Evolutionary conservation across 75 land plant species (phyloP).

Genomic region (Sequoiadendron giganteum): DNA sequence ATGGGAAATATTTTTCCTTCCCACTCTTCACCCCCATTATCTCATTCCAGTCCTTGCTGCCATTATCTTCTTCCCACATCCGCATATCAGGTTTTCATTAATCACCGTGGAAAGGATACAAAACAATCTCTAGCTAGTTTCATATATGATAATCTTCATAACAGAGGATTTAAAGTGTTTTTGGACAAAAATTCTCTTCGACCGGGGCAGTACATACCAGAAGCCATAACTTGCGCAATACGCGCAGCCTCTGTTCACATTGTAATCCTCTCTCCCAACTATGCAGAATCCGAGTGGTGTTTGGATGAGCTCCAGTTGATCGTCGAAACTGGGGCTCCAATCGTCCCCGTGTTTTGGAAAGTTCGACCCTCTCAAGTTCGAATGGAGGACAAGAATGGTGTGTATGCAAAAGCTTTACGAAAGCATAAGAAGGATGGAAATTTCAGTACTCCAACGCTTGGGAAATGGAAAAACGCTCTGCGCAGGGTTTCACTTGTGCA

Average conservation of each 20-base stretch:
- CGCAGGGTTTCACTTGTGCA: neutral
- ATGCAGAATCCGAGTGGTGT: neutral
- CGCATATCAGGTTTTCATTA: too few species aligned
- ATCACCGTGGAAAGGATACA: too few species aligned
- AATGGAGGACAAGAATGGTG: neutral
- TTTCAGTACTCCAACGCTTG: neutral
- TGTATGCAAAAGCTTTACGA: neutral
- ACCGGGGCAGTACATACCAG: neutral
- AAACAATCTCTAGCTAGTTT: too few species aligned
- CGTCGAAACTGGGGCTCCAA: too few species aligned
- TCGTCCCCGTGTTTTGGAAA: neutral
- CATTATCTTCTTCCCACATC: too few species aligned
- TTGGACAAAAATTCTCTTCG: neutral
- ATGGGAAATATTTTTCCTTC: too few species aligned
- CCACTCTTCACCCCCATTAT: too few species aligned
- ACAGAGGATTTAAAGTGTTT: neutral
- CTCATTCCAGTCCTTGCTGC: too few species aligned
- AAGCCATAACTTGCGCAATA: neutral
- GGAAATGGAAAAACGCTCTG: neutral
- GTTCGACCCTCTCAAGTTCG: neutral
- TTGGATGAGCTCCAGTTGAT: too few species aligned
- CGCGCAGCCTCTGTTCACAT: neutral
- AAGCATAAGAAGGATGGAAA: neutral
- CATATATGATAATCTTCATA: too few species aligned
- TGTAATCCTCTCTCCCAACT: neutral